Conservation (phyloP, 2,329 filamentous ascomycete genomes). For the Colletotrichum sp. region DNA sequence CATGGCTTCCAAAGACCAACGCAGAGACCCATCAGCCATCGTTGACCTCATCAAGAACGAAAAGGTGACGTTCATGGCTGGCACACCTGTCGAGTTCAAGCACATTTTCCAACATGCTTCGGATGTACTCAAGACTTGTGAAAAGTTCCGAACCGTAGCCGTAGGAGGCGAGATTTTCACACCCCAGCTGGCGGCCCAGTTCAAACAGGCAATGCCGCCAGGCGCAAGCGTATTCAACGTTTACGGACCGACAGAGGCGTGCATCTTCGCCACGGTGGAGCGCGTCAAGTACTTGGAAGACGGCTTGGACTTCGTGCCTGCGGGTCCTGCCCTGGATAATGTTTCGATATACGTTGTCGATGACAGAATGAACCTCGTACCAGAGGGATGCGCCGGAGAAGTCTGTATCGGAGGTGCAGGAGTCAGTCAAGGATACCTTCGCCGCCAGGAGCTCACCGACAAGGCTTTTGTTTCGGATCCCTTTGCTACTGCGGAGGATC, state of each 20-base stretch:
- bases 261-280: slow-evolving; percentile 10
- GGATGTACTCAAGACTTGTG: neutral
- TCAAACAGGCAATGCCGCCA: neutral
- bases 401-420: slow-evolving; percentile 43
- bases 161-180: slow-evolving; percentile 24
- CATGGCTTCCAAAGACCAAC: slow-evolving; percentile 32
- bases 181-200: slow-evolving; percentile 2
- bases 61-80: slow-evolving; percentile 39
- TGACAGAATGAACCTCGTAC: slow-evolving; percentile 34
- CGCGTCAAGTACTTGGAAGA: neutral
- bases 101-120: slow-evolving; percentile 29
- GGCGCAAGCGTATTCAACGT: slow-evolving; percentile 22
- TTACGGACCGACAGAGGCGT: slow-evolving; percentile 37
- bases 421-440: slow-evolving; percentile 45
- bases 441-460: slow-evolving; percentile 23
- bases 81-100: slow-evolving; percentile 46
- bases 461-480: slow-evolving; percentile 21
- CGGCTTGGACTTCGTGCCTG: neutral
- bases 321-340: slow-evolving; percentile 30
- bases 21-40: slow-evolving; percentile 40
- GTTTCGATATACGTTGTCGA: slow-evolving; percentile 48
- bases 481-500: slow-evolving; percentile 9
- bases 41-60: slow-evolving; percentile 36
- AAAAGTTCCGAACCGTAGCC: slow-evolving; percentile 21
- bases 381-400: slow-evolving; percentile 39